Evolutionary conservation across 2,329 filamentous ascomycete genomes (phyloP), one percentile per base, ranked within the genome.

Genomic region (Fusarium dlaminii): DNA sequence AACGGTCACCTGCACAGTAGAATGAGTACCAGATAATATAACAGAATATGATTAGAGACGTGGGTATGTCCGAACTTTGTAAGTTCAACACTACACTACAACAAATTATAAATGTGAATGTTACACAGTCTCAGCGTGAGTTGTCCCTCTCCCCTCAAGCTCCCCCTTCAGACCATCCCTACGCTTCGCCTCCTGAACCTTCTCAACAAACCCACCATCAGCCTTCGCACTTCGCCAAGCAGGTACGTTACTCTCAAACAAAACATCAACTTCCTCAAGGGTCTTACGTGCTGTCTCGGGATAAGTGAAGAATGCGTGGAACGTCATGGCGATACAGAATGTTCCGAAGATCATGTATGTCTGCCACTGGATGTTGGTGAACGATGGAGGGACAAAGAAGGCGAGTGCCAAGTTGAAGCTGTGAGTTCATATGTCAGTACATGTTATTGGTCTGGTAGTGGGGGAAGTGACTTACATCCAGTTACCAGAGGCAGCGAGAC

Each of bases 301-400:
- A 80, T 90, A 90, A 55, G 86, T 75, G 73, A 90, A 89, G 76
- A 86, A 87, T 9, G 76, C 74, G 52, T 87, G 85, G 34, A 86
- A 76, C 8, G 82, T 79, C 56, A 83, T 84, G 36, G 81, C 83
- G 40, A 86, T 75, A 63, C 82, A 84, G 64, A 85, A 86, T 15
- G 86, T 82, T 15, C 82, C 78, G 59, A 82, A 84, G 57, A 83
- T 82, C 51, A 86, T 82, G 74, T 89, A 89, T 1, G 85, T 84
- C 78, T 85, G 80, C 87, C 87, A 90, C 51, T 82, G 81, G 42
- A 84, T 84, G 72, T 83, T 83, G 24, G 78, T 80, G 62, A 84
- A 82, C 1, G 81, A 78, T 0, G 81, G 80, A 1, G 83, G 82
- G 7, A 82, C 81, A 60, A 84, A 84, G 73, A 83, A 80, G 22